Percentiles rank a stretch among this genome's conserved stretches.
phyloP scores from a whole-genome alignment of 148 eudicot species.

The Diospyros kaki region DNA sequence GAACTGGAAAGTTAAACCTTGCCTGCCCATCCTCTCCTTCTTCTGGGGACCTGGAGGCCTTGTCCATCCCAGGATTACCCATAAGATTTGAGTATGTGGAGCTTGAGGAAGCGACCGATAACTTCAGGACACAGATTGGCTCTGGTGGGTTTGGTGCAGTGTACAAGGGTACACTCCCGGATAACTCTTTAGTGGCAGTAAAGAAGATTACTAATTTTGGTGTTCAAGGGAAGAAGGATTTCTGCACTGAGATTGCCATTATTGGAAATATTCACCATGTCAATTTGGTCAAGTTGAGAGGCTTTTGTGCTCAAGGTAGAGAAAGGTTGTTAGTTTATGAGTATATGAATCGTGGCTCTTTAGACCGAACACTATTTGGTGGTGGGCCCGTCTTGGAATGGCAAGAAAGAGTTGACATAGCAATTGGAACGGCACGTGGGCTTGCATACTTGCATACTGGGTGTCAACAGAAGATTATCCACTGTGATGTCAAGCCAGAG shows the following conservation, averaged over 20 bases:
- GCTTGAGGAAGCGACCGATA: constrained; percentile 57
- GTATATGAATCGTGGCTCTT: constrained; percentile 80
- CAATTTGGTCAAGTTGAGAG: constrained; percentile 71
- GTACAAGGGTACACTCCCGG: constrained; percentile 59
- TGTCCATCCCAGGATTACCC: constrained; percentile 76
- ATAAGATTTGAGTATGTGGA: constrained; percentile 50
- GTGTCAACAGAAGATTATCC: constrained; percentile 72
- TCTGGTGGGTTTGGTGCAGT: constrained; percentile 83
- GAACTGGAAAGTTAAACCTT: constrained; percentile 17
- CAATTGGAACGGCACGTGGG: constrained; percentile 76
- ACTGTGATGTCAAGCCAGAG: constrained; percentile 87
- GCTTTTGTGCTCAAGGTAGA: constrained; percentile 66
- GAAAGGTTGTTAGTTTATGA: constrained; percentile 71
- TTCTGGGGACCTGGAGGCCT: constrained; percentile 55
- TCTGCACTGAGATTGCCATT: constrained; percentile 73
- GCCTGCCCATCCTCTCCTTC: constrained; percentile 15
- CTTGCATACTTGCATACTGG: constrained; percentile 77
- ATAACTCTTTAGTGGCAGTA: constrained; percentile 63
- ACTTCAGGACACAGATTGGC: constrained; percentile 61
- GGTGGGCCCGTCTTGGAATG: constrained; percentile 76
- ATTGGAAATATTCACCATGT: constrained; percentile 84
- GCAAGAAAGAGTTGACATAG: constrained; percentile 76
- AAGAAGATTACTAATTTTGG: constrained; percentile 68
- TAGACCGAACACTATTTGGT: constrained; percentile 68
- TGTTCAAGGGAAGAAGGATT: constrained; percentile 58